Base-by-base conservation (phyloP, 768 basidiomycete species). In the Naganishia vaughanmartiniae region DNA sequence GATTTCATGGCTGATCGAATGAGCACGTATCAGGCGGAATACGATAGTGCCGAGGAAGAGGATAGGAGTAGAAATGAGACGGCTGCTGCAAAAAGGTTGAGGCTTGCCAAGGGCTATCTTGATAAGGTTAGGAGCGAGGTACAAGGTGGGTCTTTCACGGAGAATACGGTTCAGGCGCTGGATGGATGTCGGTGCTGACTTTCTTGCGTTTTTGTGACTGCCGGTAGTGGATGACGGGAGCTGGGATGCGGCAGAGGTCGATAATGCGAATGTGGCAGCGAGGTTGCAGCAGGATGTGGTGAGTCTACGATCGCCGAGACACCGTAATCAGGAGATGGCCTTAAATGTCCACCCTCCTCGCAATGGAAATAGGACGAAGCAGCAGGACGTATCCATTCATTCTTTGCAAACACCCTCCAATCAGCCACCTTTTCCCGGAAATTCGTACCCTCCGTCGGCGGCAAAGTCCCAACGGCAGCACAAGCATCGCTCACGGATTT, bases 221-320 rank as follows among this genome's bases (percentile, higher is more conserved):
- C 1, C 17, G 33, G 2, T 33, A 54, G 24, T 72, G 87, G 92
- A 88, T 70, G 93, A 93, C 30, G 91, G 90, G 39, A 93, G 93
- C 72, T 93, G 88, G 73, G 95, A 99, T 79, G 96, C 96, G 5
- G 93, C 91, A 0, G 94, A 97, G 75, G 88, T 98, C 31, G 96
- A 99, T 84, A 87, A 87, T 75, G 95, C 97, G 74, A 84, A 97
- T 72, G 91, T 99, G 72, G 90, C 90, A 54, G 86, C 93, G 24
- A 85, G 96, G 67, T 84, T 99, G 73, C 92, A 93, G 79, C 88
- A 93, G 79, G 95, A 97, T 83, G 93, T 95, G 6, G 84, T 85
- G 48, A 67, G 84, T 83, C 5, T 4, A 51, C n/a, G n/a, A n/a
- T n/a, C n/a, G n/a, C n/a, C n/a, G n/a, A n/a, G n/a, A n/a, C n/a